Evolutionary conservation across 305 asterid genomes (phyloP), one percentile per base, ranked within the genome.

Genomic region (Lippia alba): DNA sequence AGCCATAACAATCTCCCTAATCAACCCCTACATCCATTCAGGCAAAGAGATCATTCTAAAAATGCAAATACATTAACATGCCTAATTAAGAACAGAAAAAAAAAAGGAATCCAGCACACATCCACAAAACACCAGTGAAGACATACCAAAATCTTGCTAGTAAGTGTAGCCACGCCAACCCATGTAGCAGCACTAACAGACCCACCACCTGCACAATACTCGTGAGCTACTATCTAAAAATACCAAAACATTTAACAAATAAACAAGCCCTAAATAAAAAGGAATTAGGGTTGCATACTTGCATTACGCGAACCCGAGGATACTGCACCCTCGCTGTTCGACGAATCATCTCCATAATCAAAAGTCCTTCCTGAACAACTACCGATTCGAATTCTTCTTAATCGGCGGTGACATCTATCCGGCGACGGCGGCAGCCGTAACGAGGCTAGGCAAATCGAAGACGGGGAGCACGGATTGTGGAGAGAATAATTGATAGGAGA

Each of bases 111-210:
- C 2, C 45, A 6, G 39, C 20, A 18, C 41, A 4, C 41, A 36
- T 8, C 6, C 41, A 36, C 41, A 69, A 24, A 15, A 36, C n/a
- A 58, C n/a, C 56, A 33, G 45, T 36, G 34, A 63, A 77, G 10
- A 40, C 79, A 77, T 55, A 81, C 86, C 84, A 79, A 46, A 63
- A 81, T 78, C 75, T 81, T 82, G 81, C 81, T 84, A 39, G 79
- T 59, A 20, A 82, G 68, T 34, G 80, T 70, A 66, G 84, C 82
- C 74, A 81, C 69, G 39, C 84, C 77, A 61, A 79, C 70, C 77
- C 80, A 64, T 56, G 83, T 60, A 50, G 76, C 83, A 70, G 62
- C 12, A 18, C 57, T 71, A 48, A 59, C 51, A 15, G 80, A 74
- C 57, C 62, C 44, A 68, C 58, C 71, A 34, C 77, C 85, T 76